Percentiles rank a stretch among this genome's conserved stretches.
These are phyloP conservation scores for Omphalotus guepiniiformis DNA, from an alignment of 768 basidiomycete species.

Conservation along the genomic window DNA sequence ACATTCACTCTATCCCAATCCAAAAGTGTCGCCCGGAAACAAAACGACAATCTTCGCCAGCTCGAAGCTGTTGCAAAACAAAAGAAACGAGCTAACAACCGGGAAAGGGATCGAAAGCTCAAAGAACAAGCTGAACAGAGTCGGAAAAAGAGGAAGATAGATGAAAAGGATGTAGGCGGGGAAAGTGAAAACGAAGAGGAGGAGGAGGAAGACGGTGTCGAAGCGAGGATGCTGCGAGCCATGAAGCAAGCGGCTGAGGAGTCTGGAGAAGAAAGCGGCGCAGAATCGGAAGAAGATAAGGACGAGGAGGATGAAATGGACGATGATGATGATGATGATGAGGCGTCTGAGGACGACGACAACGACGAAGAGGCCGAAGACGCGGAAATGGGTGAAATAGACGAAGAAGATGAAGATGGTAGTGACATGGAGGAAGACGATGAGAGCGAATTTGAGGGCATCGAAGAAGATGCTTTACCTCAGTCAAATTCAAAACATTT, in stretches of 20 bases:
- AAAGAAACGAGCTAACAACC: not conserved
- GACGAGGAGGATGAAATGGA: not conserved
- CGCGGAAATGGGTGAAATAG: not conserved
- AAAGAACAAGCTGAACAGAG: conserved; percentile 2
- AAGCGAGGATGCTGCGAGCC: not conserved
- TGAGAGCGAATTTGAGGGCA: not conserved
- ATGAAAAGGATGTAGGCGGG: not conserved
- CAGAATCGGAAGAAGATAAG: not conserved
- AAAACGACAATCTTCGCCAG: not conserved
- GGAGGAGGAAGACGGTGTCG: not conserved
- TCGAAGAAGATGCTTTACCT: too few species aligned
- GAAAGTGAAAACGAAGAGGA: not conserved
- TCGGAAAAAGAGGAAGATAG: not conserved
- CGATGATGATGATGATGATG: not conserved
- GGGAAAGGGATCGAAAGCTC: not conserved
- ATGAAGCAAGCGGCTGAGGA: not conserved
- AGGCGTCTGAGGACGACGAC: not conserved
- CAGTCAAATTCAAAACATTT: not conserved
- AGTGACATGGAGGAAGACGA: not conserved
- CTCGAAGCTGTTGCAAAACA: not conserved
- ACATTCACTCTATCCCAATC: not conserved
- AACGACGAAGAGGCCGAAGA: not conserved
- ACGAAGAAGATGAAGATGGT: not conserved
- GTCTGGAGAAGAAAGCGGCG: not conserved
- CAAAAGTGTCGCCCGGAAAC: not conserved